A percentile compares a stretch with the other conserved stretches of the same genome.
These are phyloP conservation scores for Penicillium sp. DNA, from an alignment of 2,329 filamentous ascomycete species.

Conservation along the genomic window DNA sequence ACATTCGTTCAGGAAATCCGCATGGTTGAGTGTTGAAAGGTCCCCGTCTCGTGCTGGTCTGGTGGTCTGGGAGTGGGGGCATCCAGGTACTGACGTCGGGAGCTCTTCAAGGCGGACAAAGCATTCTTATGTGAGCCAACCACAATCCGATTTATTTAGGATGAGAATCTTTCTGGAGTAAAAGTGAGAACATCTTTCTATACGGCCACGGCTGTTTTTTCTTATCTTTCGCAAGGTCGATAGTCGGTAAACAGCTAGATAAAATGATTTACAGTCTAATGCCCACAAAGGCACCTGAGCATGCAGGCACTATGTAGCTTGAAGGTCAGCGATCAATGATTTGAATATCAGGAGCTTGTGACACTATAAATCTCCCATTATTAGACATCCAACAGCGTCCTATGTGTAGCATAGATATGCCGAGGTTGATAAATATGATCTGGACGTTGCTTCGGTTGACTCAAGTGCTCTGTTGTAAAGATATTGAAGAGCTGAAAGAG, in stretches of 20 bases:
- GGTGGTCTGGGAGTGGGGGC: not conserved
- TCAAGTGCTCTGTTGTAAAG: no score
- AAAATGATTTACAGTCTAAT: no score
- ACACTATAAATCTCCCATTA: not conserved
- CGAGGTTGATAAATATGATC: not conserved
- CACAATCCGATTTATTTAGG: not conserved
- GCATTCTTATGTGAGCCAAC: not conserved
- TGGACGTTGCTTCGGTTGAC: not conserved
- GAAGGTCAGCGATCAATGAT: no score
- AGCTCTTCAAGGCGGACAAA: not conserved
- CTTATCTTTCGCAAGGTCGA: no score
- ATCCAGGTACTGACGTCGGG: not conserved
- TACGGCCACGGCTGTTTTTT: not conserved
- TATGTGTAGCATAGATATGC: not conserved
- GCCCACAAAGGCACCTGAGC: no score
- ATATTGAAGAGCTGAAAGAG: not conserved
- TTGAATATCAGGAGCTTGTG: no score
- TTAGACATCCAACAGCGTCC: not conserved
- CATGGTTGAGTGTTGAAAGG: conserved; percentile 9
- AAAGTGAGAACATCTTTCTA: not conserved
- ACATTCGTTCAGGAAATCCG: conserved; percentile 7
- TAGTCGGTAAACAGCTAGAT: no score
- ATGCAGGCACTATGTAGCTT: no score
- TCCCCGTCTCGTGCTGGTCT: not conserved
- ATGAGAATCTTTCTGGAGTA: not conserved